phyloP scores from a whole-genome alignment of 1,139 yeast genomes.

The Candida smagusa region DNA sequence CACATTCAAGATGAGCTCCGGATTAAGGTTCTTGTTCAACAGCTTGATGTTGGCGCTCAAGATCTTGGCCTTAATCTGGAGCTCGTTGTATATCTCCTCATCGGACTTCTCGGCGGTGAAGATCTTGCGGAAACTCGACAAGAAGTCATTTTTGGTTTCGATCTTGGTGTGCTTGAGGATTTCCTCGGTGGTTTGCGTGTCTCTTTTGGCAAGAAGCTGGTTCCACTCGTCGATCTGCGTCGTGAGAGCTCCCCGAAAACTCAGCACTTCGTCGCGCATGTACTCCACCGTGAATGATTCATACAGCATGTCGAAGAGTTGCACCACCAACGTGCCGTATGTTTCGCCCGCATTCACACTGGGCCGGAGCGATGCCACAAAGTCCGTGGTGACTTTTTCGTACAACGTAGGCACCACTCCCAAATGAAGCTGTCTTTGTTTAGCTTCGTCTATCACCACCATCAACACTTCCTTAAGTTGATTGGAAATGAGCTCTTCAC shows the following conservation, averaged over 20 bases:
- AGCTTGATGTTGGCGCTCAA: conserved; percentile 43
- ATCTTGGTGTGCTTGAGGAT: conserved; percentile 39
- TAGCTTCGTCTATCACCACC: conserved; percentile 29
- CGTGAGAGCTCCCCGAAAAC: conserved; percentile 25
- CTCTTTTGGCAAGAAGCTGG: conserved; percentile 30
- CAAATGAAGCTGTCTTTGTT: conserved; percentile 24
- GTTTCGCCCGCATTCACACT: conserved; percentile 35
- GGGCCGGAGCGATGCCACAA: conserved; percentile 24
- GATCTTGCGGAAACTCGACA: conserved; percentile 63
- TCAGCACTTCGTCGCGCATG: conserved; percentile 40
- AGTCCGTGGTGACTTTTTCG: conserved; percentile 21
- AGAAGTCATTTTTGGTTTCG: conserved; percentile 44
- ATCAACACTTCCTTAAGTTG: conserved; percentile 37
- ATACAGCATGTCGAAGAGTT: conserved; percentile 47
- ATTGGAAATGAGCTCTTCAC: conserved; percentile 44
- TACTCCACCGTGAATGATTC: conserved; percentile 50
- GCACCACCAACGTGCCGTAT: conserved; percentile 30
- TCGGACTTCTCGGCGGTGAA: conserved; percentile 38
- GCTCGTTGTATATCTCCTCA: conserved; percentile 31
- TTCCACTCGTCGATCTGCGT: conserved; percentile 35
- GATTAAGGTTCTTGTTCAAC: conserved; percentile 37
- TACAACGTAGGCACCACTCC: conserved; percentile 33
- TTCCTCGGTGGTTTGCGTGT: conserved; percentile 38
- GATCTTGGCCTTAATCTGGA: conserved; percentile 44
- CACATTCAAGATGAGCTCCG: conserved; percentile 37